Evolutionary conservation across 208 protist genomes (phyloP).

Genomic region (Herpetomonas tarakana): DNA sequence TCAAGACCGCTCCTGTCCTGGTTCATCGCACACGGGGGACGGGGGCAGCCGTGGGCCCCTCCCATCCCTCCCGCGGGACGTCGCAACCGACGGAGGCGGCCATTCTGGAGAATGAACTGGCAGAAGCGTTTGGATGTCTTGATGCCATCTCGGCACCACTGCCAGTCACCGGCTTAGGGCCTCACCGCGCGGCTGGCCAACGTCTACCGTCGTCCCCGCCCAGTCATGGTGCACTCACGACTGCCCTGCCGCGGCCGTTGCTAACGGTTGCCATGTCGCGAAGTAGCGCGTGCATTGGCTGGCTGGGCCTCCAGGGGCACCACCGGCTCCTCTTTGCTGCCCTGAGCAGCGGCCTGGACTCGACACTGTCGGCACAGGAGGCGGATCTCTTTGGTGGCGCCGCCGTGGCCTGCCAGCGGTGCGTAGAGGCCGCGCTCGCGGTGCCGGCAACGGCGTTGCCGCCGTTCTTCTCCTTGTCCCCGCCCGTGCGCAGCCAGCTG

Average conservation of each 20-base stretch:
- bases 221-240: too few species aligned
- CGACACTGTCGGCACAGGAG: slow-evolving; percentile 14
- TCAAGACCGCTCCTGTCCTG: too few species aligned
- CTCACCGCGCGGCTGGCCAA: too few species aligned
- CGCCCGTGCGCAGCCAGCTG: background rate
- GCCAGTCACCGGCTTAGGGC: too few species aligned
- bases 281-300: background rate
- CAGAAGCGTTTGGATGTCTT: too few species aligned
- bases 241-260: background rate
- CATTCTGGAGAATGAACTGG: too few species aligned
- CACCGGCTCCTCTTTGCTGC: slow-evolving; percentile 27
- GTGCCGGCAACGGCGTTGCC: background rate
- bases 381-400: slow-evolving; percentile 28
- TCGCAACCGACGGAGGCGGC: too few species aligned
- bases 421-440: slow-evolving; percentile 12
- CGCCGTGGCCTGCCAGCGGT: slow-evolving; percentile 15
- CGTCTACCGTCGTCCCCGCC: too few species aligned
- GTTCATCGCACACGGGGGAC: too few species aligned
- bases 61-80: too few species aligned
- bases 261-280: background rate
- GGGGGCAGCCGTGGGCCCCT: too few species aligned
- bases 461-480: background rate
- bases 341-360: slow-evolving; percentile 18
- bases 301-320: slow-evolving; percentile 10
- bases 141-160: too few species aligned